A percentile compares a stretch with the other conserved stretches of the same genome.
phyloP scores from a whole-genome alignment of 352 stramenopile genomes.

The Pythium guiyangense region DNA sequence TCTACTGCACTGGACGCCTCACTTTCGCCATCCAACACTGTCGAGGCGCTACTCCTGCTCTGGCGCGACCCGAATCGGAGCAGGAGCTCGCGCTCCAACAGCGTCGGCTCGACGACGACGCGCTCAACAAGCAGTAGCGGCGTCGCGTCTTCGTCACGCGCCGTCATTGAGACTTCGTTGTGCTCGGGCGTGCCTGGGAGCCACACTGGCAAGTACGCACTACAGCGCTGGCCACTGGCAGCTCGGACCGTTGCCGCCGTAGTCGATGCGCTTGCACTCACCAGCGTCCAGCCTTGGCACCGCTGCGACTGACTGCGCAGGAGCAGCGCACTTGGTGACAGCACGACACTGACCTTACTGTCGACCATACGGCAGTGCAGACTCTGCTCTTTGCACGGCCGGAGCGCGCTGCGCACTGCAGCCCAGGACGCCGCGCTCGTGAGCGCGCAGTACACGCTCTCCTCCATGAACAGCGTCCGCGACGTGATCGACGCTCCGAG shows the following conservation, averaged over 20 bases:
- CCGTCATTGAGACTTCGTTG: conserved; percentile 57
- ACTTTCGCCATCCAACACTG: not conserved
- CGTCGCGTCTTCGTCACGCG: conserved; percentile 46
- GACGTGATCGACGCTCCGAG: conserved; percentile 55
- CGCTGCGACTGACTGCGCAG: conserved; percentile 19
- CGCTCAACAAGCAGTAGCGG: conserved; percentile 43
- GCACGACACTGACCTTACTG: conserved; percentile 35
- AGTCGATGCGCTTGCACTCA: not conserved
- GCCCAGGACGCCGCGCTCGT: conserved; percentile 28
- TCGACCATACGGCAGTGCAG: conserved; percentile 42
- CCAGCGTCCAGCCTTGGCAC: not conserved
- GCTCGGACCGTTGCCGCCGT: not conserved
- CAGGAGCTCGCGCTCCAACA: conserved; percentile 61
- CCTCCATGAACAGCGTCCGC: conserved; percentile 65
- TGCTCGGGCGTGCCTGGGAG: conserved; percentile 47
- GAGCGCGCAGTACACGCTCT: conserved; percentile 37
- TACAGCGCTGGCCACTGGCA: conserved; percentile 31
- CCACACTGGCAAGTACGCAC: conserved; percentile 54
- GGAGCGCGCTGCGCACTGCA: conserved; percentile 19
- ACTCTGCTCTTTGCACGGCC: conserved; percentile 41
- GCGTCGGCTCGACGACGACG: conserved; percentile 49
- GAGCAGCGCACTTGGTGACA: conserved; percentile 36
- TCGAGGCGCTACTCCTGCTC: conserved; percentile 5
- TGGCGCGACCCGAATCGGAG: conserved; percentile 12
- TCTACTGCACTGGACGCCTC: not conserved